Conservation (phyloP, 2,329 filamentous ascomycete genomes). For the Epichloe aotearoae region DNA sequence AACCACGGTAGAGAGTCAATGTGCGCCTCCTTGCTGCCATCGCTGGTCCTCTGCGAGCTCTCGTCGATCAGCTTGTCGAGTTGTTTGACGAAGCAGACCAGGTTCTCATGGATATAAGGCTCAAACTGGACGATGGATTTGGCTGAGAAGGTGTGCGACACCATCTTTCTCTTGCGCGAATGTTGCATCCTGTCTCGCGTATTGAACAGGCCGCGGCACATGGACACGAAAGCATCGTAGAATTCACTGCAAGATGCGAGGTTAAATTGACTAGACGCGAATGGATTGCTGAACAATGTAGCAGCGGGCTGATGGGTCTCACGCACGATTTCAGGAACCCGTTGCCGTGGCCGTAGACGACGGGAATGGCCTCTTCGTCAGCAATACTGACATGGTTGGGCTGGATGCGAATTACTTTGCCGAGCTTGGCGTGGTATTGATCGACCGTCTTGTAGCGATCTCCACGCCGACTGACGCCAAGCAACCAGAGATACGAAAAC, state of each 20-base stretch:
- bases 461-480: slow-evolving; percentile 52
- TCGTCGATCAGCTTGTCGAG: slow-evolving; percentile 51
- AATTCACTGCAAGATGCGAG: slow-evolving; percentile 46
- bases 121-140: slow-evolving; percentile 78
- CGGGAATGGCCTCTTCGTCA: slow-evolving; percentile 62
- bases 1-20: slow-evolving; percentile 69
- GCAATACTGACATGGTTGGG: slow-evolving; percentile 75
- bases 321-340: slow-evolving; percentile 57
- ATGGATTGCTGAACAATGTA: slow-evolving; percentile 4
- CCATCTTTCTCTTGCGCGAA: slow-evolving; percentile 76
- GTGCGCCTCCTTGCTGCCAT: slow-evolving; percentile 47
- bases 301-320: not conserved
- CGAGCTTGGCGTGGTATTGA: slow-evolving; percentile 58
- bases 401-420: slow-evolving; percentile 70
- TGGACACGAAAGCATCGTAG: slow-evolving; percentile 86
- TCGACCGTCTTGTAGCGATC: slow-evolving; percentile 53
- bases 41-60: slow-evolving; percentile 32
- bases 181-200: slow-evolving; percentile 73
- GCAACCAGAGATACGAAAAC: slow-evolving; percentile 71
- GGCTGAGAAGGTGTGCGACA: slow-evolving; percentile 74
- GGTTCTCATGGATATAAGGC: slow-evolving; percentile 72
- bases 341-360: slow-evolving; percentile 70
- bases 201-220: slow-evolving; percentile 77
- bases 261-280: not conserved
- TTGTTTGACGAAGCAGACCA: slow-evolving; percentile 58